Conservation (phyloP, 2,329 filamentous ascomycete genomes). For the Aspergillus sp. region DNA sequence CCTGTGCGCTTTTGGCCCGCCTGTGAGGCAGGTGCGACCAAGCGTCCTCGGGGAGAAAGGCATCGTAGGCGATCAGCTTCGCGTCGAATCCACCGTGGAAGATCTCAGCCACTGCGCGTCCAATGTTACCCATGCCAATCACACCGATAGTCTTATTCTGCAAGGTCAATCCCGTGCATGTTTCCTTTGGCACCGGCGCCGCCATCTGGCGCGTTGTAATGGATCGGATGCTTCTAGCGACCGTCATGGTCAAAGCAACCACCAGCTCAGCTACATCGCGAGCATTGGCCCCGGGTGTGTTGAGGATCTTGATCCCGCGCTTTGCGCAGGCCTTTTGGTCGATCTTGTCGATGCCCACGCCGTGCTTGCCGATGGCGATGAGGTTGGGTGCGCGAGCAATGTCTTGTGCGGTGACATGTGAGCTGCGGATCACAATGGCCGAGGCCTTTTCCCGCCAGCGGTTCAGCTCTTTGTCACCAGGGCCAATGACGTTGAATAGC, state of each 20-base stretch:
- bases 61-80: conserved; percentile 44
- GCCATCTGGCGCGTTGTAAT: conserved; percentile 37
- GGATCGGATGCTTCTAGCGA: conserved; percentile 38
- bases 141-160: conserved; percentile 43
- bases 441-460: conserved; percentile 50
- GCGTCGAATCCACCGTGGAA: conserved; percentile 44
- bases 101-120: conserved; percentile 41
- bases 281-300: conserved; percentile 54
- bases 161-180: conserved; percentile 46
- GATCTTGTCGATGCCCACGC: conserved; percentile 54
- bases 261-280: conserved; percentile 47
- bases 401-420: conserved; percentile 45
- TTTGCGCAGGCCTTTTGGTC: conserved; percentile 46
- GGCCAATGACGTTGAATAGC: conserved; percentile 47
- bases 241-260: conserved; percentile 38
- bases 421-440: conserved; percentile 46
- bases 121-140: conserved; percentile 49
- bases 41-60: conserved; percentile 36
- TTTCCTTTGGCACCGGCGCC: conserved; percentile 42
- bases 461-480: conserved; percentile 37
- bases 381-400: conserved; percentile 43
- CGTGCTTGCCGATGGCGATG: conserved; percentile 53
- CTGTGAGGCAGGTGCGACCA: conserved; percentile 42
- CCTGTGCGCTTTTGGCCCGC: conserved; percentile 35
- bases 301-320: conserved; percentile 50